phyloP scores from a whole-genome alignment of 129 eudicot genomes.

The Saussurea involucrata region DNA sequence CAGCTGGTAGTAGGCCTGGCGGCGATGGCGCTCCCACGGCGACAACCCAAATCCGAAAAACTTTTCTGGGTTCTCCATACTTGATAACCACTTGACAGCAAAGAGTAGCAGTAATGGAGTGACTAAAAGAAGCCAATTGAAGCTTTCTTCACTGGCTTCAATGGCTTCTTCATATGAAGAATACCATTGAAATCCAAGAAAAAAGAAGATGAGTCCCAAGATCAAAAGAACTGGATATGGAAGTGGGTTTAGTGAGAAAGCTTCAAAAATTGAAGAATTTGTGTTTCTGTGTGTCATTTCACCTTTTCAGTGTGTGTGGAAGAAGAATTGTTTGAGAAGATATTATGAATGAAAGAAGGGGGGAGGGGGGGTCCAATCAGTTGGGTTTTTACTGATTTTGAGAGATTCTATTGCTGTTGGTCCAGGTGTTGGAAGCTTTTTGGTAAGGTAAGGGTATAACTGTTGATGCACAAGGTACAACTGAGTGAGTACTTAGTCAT shows the following conservation, averaged over 20 bases:
- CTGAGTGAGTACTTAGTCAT: background rate
- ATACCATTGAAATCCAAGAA: slow-evolving; percentile 75
- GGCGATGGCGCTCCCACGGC: slow-evolving; percentile 47
- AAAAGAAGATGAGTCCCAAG: slow-evolving; percentile 51
- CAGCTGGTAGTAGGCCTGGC: slow-evolving; percentile 27
- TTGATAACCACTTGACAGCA: slow-evolving; percentile 65
- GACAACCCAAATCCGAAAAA: slow-evolving; percentile 42
- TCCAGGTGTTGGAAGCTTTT: slow-evolving; percentile 11
- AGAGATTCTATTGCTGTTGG: slow-evolving; percentile 25
- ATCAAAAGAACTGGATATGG: slow-evolving; percentile 80
- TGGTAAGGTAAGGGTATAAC: slow-evolving; percentile 5
- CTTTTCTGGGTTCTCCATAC: slow-evolving; percentile 47
- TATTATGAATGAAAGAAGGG: background rate
- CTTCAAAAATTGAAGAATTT: slow-evolving; percentile 51
- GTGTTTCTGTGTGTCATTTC: slow-evolving; percentile 42
- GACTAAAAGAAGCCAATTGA: slow-evolving; percentile 67
- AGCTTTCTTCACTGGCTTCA: slow-evolving; percentile 59
- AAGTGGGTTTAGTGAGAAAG: slow-evolving; percentile 64
- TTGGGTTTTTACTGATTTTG: slow-evolving; percentile 14
- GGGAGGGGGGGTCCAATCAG: background rate
- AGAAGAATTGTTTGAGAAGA: background rate
- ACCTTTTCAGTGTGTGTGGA: slow-evolving; percentile 6
- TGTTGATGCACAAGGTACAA: background rate
- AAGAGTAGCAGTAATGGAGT: slow-evolving; percentile 62
- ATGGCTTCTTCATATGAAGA: slow-evolving; percentile 61